Base-by-base conservation (phyloP, 257 asterid genomes). In the Marsdenia floribunda region DNA sequence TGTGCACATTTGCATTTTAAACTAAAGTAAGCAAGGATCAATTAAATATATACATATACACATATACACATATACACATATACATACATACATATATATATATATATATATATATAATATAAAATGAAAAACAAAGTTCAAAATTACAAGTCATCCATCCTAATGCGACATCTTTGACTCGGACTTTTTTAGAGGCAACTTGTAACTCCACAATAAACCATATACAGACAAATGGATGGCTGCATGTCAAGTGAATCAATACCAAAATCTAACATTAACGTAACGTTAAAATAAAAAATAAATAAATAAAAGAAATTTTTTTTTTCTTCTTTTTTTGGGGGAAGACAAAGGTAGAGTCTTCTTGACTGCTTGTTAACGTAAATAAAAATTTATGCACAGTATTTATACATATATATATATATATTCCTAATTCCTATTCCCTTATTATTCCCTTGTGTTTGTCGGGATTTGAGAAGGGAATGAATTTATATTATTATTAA, bases 291-390 rank as follows among this genome's bases (percentile, higher is more conserved):
- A 3, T 44, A 46, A 40, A 69, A 16, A 16, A 1, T 29, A 6
- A 29, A n/a, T n/a, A n/a, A 63, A 46, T 18, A 69, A 26, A 40
- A 40, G 1, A n/a, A 29, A 29, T 0, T 29, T 0, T 29, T 29
- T 29, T 29, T 29, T 29, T 29, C 1, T 7, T 44, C 1, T 7
- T 44, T 42, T 0, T 5, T 42, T 42, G 6, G 46, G 35, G 68
- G 66, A 19, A 57, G 3, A 16, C 40, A 10, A 35, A 13, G 64
- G 68, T 12, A 19, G 81, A 72, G 70, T 78, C 64, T 19, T 50
- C 55, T 80, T 67, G 76, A 81, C 77, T 70, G 69, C 78, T 78
- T 49, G 74, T 63, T 81, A 75, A 81, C 84, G 84, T 83, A 81
- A 73, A 77, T 75, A 72, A 47, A 50, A 33, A 78, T 68, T 44